Evolutionary conservation across 23 red algal species (phyloP).

Genomic region (Cyanidioschyzon merolae): DNA sequence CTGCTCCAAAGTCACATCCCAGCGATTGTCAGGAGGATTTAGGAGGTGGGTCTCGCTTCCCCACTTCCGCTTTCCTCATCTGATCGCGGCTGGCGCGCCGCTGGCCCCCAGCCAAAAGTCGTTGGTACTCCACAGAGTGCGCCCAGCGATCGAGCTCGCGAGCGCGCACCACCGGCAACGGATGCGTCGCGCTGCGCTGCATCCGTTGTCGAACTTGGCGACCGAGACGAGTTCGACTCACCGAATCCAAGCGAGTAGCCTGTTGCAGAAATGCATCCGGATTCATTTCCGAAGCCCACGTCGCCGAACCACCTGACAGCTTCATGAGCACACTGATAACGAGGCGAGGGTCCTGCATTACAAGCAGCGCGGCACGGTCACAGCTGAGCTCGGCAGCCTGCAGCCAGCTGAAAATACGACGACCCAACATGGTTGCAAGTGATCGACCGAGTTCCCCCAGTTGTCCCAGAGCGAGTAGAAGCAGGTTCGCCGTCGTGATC

Average conservation of each 20-base stretch:
- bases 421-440: conserved; percentile 32
- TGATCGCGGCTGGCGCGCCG: not conserved
- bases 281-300: conserved; percentile 49
- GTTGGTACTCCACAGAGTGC: conserved; percentile 42
- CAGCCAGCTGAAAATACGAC: conserved; percentile 53
- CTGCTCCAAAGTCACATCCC: too few relatives aligned
- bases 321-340: conserved; percentile 81
- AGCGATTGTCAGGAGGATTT: too few relatives aligned
- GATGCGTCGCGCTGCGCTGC: conserved; percentile 41
- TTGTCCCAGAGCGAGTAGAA: conserved; percentile 36
- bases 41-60: too few relatives aligned
- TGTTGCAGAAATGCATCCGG: conserved; percentile 57
- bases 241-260: conserved; percentile 46
- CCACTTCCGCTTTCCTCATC: too few relatives aligned
- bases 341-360: conserved; percentile 57
- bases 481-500: conserved; percentile 77
- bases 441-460: conserved; percentile 44
- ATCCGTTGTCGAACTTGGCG: conserved; percentile 47
- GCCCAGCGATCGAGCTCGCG: conserved; percentile 73
- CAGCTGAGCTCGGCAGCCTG: conserved; percentile 81
- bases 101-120: conserved; percentile 15
- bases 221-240: conserved; percentile 31
- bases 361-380: conserved; percentile 88
- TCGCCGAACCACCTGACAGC: conserved; percentile 54
- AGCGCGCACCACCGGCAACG: conserved; percentile 55